Evolutionary conservation across 1,284 basidiomycete genomes (phyloP).

Genomic region (Marasmius tenuissimus): DNA sequence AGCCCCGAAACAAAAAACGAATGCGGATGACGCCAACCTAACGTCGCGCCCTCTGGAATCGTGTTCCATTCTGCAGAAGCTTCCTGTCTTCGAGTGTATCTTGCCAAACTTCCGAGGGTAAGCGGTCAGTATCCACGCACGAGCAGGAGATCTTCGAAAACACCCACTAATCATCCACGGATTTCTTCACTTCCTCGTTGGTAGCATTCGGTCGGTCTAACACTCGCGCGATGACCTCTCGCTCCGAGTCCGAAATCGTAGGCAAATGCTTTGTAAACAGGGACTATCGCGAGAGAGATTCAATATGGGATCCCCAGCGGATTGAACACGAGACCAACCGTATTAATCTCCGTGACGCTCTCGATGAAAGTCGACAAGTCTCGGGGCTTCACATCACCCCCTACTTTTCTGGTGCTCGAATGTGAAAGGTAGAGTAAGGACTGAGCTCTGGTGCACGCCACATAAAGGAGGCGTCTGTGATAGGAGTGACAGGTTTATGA

Average conservation of each 20-base stretch:
- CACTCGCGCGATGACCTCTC: conserved; percentile 37
- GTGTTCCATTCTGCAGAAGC: neutral
- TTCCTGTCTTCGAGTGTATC: neutral
- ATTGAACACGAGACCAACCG: conserved; percentile 28
- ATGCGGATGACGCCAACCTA: neutral
- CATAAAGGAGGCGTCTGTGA: conserved; percentile 77
- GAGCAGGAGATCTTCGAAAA: neutral
- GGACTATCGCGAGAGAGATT: conserved; percentile 6
- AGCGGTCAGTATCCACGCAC: neutral
- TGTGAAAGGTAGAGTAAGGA: conserved; percentile 68
- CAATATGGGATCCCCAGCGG: neutral
- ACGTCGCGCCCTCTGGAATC: neutral
- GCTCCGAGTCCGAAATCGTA: conserved; percentile 31
- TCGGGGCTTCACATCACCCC: conserved; percentile 44
- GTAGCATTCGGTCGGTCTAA: conserved; percentile 38
- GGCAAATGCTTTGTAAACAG: conserved; percentile 33
- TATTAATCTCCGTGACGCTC: conserved; percentile 31
- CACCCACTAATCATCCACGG: conserved; percentile 47
- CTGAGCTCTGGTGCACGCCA: conserved; percentile 90
- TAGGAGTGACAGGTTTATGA: neutral
- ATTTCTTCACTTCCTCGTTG: conserved; percentile 39
- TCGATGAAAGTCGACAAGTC: conserved; percentile 50
- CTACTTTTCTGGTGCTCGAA: conserved; percentile 47
- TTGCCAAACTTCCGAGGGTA: neutral
- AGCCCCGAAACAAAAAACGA: neutral